Conservation (phyloP, 2,329 filamentous ascomycete genomes). For the Fusarium lateritium region DNA sequence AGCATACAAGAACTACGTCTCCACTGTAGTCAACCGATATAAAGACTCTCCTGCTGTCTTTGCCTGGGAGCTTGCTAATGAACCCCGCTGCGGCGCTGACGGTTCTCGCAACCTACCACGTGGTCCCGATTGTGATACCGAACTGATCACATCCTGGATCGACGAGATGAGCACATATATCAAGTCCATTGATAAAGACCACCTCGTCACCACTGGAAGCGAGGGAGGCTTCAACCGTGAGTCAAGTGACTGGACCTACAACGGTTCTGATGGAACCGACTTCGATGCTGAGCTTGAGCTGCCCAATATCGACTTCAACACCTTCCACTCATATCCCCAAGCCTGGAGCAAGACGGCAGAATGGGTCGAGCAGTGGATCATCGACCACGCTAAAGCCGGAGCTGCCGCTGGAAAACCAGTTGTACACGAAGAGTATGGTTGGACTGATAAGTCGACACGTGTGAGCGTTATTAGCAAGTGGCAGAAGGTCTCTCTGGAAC, state of each 20-base stretch:
- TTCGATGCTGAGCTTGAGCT: constrained; percentile 64
- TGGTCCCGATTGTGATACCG: constrained; percentile 58
- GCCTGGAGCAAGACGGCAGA: constrained; percentile 67
- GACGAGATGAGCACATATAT: constrained; percentile 69
- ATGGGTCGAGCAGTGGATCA: constrained; percentile 69
- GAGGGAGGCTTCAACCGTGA: constrained; percentile 70
- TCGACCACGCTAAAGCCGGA: constrained; percentile 63
- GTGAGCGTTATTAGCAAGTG: constrained; percentile 62
- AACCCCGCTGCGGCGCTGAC: constrained; percentile 67
- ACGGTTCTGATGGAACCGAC: constrained; percentile 66
- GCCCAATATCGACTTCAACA: constrained; percentile 66
- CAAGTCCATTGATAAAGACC: constrained; percentile 65
- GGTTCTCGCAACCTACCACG: constrained; percentile 61
- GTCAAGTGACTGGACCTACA: constrained; percentile 62
- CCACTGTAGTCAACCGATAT: constrained; percentile 72
- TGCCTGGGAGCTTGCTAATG: constrained; percentile 78
- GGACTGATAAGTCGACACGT: constrained; percentile 60
- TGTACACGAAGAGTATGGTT: constrained; percentile 57
- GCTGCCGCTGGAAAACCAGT: constrained; percentile 63
- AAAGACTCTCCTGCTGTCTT: constrained; percentile 71
- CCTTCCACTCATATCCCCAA: constrained; percentile 70
- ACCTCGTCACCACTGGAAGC: constrained; percentile 69
- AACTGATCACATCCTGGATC: constrained; percentile 63
- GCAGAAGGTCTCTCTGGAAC: constrained; percentile 64
- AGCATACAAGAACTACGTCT: constrained; percentile 71